These are phyloP conservation scores for Hypoxylon sp. DNA, from an alignment of 2,329 filamentous ascomycete species.

Conservation along the genomic window DNA sequence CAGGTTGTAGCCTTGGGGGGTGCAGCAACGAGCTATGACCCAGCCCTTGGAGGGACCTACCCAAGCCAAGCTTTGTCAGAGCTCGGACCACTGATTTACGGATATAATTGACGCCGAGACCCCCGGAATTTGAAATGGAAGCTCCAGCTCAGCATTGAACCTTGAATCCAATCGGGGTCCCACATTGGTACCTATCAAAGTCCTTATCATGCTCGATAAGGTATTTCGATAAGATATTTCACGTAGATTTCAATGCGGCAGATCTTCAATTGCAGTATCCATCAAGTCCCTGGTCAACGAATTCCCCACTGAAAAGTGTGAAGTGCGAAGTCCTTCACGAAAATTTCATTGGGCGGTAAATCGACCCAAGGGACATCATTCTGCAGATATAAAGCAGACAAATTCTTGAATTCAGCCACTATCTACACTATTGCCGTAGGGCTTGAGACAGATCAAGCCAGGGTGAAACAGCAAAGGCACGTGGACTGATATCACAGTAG, in stretches of 20 bases:
- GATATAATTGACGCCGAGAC: conserved; percentile 38
- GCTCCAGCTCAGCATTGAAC: no score
- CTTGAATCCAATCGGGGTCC: no score
- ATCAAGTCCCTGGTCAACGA: conserved; percentile 7
- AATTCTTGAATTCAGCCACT: conserved; percentile 33
- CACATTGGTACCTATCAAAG: conserved; percentile 7
- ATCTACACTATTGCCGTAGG: conserved; percentile 13
- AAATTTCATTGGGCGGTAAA: conserved; percentile 43
- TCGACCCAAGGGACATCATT: conserved; percentile 26
- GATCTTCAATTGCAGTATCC: conserved; percentile 10
- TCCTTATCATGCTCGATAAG: conserved; percentile 18
- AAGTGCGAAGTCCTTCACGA: conserved; percentile 41
- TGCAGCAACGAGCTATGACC: conserved; percentile 33
- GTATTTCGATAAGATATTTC: no score
- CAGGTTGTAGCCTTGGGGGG: conserved; percentile 43
- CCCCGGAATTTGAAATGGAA: background rate
- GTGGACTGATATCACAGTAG: conserved; percentile 30
- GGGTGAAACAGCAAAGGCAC: conserved; percentile 25
- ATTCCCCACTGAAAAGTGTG: conserved; percentile 45
- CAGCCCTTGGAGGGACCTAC: conserved; percentile 1
- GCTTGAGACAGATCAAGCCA: conserved; percentile 30
- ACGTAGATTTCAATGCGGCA: conserved; percentile 8
- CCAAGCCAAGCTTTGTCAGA: conserved; percentile 22
- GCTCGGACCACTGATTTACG: conserved; percentile 21
- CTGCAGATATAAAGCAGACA: conserved; percentile 23